phyloP scores from a whole-genome alignment of 495 filamentous ascomycete species.

The Aspergillus ellipticus region DNA sequence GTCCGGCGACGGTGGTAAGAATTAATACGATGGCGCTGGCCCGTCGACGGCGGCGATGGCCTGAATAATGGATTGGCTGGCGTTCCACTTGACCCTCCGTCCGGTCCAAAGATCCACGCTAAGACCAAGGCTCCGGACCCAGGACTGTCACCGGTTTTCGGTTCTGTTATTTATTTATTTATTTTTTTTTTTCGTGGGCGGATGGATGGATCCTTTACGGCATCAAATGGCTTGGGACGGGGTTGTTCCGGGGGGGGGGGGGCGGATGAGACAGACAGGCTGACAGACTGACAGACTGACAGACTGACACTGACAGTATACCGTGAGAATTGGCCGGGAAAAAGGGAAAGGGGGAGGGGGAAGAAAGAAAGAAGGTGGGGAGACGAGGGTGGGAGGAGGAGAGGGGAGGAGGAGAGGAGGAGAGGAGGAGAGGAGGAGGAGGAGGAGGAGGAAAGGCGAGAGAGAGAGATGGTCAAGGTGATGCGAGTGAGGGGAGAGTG shows the following conservation, averaged over 20 bases:
- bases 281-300: too few species aligned
- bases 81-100: conserved; percentile 8
- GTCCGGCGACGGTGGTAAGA: neutral
- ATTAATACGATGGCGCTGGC: neutral
- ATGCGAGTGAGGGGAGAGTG: neutral
- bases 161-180: neutral
- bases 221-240: neutral
- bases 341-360: too few species aligned
- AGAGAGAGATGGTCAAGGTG: neutral
- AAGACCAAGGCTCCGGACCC: conserved; percentile 18
- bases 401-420: neutral
- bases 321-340: too few species aligned
- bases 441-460: neutral
- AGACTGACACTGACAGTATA: too few species aligned
- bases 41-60: neutral
- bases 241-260: neutral
- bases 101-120: conserved; percentile 22
- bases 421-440: conserved; percentile 1
- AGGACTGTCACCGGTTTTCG: neutral
- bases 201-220: neutral
- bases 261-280: too few species aligned
- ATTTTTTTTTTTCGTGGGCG: neutral
- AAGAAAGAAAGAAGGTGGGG: too few species aligned
- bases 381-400: neutral
- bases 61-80: neutral